A percentile compares a stretch with the other conserved stretches of the same genome.
Evolutionary conservation across 2,329 filamentous ascomycete species (phyloP).

Genomic region (Alternaria sp.): DNA sequence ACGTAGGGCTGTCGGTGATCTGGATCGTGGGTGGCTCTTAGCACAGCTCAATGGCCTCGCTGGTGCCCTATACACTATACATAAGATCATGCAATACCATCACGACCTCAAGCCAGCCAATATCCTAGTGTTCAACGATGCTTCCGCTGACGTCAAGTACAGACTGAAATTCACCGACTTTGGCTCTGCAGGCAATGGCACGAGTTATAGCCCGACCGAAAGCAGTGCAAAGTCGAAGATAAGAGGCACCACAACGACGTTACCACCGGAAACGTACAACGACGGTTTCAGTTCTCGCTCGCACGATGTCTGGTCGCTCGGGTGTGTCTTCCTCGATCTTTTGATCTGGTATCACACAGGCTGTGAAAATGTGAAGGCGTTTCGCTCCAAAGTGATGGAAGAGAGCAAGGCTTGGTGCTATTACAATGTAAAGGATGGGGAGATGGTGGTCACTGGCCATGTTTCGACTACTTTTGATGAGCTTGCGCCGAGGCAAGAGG

Average conservation of each 20-base stretch:
- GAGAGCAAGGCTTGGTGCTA: slow-evolving; percentile 1
- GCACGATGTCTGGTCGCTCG: neutral
- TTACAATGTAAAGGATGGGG: neutral
- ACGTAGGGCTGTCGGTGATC: neutral
- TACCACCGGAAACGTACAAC: neutral
- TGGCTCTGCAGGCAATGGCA: neutral
- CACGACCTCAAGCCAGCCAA: neutral
- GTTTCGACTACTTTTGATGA: neutral
- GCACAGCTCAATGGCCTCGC: neutral
- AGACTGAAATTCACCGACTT: neutral
- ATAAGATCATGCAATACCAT: neutral
- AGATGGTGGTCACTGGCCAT: neutral
- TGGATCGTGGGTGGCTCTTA: neutral
- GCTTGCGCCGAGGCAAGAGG: neutral
- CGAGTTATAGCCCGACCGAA: neutral
- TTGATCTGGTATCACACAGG: neutral
- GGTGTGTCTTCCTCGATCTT: neutral
- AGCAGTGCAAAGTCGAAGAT: neutral
- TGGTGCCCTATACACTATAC: neutral
- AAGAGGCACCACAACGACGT: neutral
- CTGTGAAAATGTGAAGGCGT: neutral
- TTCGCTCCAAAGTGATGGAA: neutral
- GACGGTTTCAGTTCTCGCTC: neutral
- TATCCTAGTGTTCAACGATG: neutral
- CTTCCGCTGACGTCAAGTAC: neutral